A percentile compares a stretch with the other conserved stretches of the same genome.
Evolutionary conservation across 2,329 filamentous ascomycete species (phyloP).

Genomic region (Diaporthe helianthi): DNA sequence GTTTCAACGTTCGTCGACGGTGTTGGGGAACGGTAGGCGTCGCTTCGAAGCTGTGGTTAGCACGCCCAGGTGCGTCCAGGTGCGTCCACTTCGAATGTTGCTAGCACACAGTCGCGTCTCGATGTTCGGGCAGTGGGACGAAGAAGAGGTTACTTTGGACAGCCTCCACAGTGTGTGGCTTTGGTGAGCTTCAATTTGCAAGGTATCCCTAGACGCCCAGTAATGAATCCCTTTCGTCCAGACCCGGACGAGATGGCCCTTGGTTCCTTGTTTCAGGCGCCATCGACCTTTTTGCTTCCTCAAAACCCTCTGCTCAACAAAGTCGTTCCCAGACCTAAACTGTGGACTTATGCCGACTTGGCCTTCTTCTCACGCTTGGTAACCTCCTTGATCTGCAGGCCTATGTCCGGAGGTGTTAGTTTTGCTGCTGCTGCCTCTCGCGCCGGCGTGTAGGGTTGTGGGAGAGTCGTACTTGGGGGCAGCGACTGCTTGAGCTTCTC

Average conservation of each 20-base stretch:
- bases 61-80: conserved; percentile 38
- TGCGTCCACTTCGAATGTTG: too few relatives aligned
- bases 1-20: conserved; percentile 41
- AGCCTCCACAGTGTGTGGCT: conserved; percentile 40
- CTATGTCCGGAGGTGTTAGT: conserved; percentile 47
- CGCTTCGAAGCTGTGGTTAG: conserved; percentile 31
- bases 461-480: conserved; percentile 81
- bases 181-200: conserved; percentile 52
- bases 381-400: conserved; percentile 61
- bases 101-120: conserved; percentile 38
- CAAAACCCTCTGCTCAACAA: conserved; percentile 40
- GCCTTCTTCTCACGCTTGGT: conserved; percentile 66
- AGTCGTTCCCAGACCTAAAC: conserved; percentile 32
- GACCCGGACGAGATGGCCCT: conserved; percentile 41
- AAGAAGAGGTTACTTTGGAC: conserved; percentile 16
- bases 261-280: conserved; percentile 35
- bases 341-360: conserved; percentile 47
- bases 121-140: neutral
- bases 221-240: conserved; percentile 48
- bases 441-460: neutral
- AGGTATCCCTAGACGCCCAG: conserved; percentile 64
- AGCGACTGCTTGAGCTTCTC: conserved; percentile 99
- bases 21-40: conserved; percentile 43
- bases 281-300: conserved; percentile 36
- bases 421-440: conserved; percentile 40